Evolutionary conservation across 495 filamentous ascomycete genomes (phyloP).

Genomic region (Podospora comata): DNA sequence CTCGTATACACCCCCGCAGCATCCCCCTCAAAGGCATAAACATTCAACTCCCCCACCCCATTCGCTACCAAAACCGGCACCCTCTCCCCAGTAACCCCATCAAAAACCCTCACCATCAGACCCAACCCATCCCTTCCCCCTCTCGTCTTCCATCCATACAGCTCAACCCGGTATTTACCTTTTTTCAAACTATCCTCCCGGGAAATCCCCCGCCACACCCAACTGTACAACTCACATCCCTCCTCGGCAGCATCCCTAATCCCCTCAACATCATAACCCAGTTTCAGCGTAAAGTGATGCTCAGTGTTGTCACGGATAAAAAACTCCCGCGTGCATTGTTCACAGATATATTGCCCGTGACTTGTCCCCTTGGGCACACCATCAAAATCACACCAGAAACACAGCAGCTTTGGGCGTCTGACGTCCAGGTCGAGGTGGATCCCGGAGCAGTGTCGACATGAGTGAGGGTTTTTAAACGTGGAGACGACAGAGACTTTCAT

Average conservation of each 20-base stretch:
- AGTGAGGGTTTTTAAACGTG: not conserved
- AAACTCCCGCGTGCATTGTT: not conserved
- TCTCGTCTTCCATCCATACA: not conserved
- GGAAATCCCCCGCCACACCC: too few relatives aligned
- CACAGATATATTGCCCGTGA: not conserved
- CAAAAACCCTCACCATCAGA: not conserved
- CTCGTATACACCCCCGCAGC: not conserved
- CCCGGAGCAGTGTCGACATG: not conserved
- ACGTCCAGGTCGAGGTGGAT: not conserved
- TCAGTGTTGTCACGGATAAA: not conserved
- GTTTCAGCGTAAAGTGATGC: not conserved
- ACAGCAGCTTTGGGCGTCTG: not conserved
- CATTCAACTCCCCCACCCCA: not conserved
- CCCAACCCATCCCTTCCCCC: not conserved
- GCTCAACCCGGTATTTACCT: not conserved
- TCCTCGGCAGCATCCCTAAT: not conserved
- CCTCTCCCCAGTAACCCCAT: not conserved
- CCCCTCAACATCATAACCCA: not conserved
- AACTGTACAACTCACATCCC: not conserved
- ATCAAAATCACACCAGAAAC: not conserved
- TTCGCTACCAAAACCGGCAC: not conserved
- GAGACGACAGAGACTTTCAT: not conserved
- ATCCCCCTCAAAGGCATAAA: not conserved
- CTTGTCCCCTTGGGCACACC: not conserved
- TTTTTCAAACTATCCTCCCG: too few relatives aligned